Conservation (phyloP, 163 green algal species). For the Scenedesmus sp. region DNA sequence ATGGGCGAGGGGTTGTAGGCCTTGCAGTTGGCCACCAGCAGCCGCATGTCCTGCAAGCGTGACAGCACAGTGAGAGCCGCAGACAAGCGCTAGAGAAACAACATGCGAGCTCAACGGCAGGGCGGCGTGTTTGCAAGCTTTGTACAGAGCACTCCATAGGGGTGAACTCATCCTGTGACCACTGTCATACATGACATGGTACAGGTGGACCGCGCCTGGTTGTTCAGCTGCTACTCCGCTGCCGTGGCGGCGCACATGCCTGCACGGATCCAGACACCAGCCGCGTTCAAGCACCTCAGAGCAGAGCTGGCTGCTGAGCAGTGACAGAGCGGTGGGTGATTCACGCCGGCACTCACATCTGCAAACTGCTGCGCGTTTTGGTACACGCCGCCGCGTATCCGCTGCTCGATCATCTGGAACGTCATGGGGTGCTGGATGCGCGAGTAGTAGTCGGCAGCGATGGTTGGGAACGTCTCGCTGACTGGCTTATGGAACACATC, state of each 20-base stretch:
- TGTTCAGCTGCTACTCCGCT: neutral
- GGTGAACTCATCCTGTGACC: no score
- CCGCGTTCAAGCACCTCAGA: neutral
- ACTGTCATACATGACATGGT: no score
- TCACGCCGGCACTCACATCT: conserved; percentile 52
- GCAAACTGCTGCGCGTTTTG: conserved; percentile 50
- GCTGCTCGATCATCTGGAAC: conserved; percentile 51
- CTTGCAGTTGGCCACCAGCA: conserved; percentile 52
- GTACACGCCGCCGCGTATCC: conserved; percentile 36
- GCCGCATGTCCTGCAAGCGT: conserved; percentile 53
- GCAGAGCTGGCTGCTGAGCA: neutral
- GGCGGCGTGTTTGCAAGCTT: no score
- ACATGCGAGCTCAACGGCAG: no score
- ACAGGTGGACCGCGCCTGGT: no score
- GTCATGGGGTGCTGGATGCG: conserved; percentile 51
- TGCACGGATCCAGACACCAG: no score
- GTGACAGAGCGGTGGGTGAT: no score
- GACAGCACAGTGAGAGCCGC: no score
- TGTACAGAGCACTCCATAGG: neutral
- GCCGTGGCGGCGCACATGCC: neutral
- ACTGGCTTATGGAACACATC: conserved; percentile 58
- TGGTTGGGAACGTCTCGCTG: conserved; percentile 50
- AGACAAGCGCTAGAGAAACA: no score
- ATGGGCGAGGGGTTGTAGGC: conserved; percentile 48
- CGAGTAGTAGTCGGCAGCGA: conserved; percentile 56